Base-by-base conservation (phyloP, 2,329 filamentous ascomycete species). In the Exophiala dermatitidis region DNA sequence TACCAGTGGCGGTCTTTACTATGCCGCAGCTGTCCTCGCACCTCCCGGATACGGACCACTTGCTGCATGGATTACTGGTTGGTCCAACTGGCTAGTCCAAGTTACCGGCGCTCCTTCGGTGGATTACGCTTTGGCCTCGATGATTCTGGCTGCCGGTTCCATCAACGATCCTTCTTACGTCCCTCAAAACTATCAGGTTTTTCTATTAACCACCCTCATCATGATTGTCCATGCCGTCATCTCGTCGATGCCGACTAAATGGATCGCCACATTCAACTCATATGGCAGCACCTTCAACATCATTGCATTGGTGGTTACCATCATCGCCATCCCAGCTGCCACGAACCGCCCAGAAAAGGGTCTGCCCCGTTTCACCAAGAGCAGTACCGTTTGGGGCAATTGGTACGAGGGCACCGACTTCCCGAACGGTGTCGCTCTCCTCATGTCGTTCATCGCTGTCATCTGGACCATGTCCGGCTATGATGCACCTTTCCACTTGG, bases 281-380 rank as follows among this genome's bases (percentile, higher is more conserved):
- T 79, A 77, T 45, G 85, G 85, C 8, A 86, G 82, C 6, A 81
- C 77, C 0, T 81, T 88, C 71, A 89, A 89, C 67, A 81, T 88
- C 64, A 67, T 85, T 49, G 82, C 81, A 1, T 73, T 88, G 26
- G 61, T 86, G 29, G 73, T 83, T 34, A 81, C 84, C 30, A 76
- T 88, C 59, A 84, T 88, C 61, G 72, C 85, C 55, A 87, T 88
- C 52, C 84, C 85, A 1, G 76, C 83, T 0, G 77, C 70, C 0
- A 80, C 77, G 4, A 70, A 76, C 50, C 69, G 75, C 31, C 69
- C 72, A 19, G 69, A 72, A 1, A 79, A 75, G 50, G 76, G 77
- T 33, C 68, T 76, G 6, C 72, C 81, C n/a, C 76, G 78, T 45
- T 86, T 85, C 66, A 73, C 76, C 2, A 68, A 79, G 0, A 78